Percentiles rank a stretch among this genome's conserved stretches.
Evolutionary conservation across 352 stramenopile species (phyloP).

Genomic region (Phytophthora idaei): DNA sequence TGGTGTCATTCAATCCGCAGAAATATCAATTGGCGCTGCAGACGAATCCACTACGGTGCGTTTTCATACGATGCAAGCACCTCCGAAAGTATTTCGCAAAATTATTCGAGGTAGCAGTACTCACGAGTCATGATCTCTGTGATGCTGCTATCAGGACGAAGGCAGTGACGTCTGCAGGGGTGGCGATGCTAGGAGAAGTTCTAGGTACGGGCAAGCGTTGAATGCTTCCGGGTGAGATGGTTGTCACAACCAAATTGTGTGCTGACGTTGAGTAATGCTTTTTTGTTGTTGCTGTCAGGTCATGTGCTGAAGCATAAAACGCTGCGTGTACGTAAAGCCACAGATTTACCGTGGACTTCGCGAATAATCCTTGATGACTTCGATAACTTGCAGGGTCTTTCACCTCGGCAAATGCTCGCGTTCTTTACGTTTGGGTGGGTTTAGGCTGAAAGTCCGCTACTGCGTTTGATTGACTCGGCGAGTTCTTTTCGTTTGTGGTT

Average conservation of each 20-base stretch:
- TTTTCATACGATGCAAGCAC: not conserved
- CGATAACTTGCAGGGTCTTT: slow-evolving; percentile 47
- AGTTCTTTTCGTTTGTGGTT: not conserved
- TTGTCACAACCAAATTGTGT: not conserved
- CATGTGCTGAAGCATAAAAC: slow-evolving; percentile 77
- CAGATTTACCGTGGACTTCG: not conserved
- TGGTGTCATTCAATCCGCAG: slow-evolving; percentile 25
- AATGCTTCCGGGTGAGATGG: not conserved
- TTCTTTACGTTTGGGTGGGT: slow-evolving; percentile 73
- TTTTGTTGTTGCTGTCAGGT: slow-evolving; percentile 23
- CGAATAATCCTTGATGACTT: slow-evolving; percentile 8
- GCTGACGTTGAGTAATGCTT: slow-evolving; percentile 3
- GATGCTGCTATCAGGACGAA: slow-evolving; percentile 52
- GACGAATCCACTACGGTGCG: slow-evolving; percentile 56
- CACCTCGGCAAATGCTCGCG: slow-evolving; percentile 64
- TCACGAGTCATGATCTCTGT: not conserved
- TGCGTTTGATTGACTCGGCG: not conserved
- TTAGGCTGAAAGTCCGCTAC: not conserved
- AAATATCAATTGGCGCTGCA: slow-evolving; percentile 65
- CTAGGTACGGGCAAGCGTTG: slow-evolving; percentile 45
- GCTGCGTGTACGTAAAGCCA: slow-evolving; percentile 42
- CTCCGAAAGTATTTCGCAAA: not conserved
- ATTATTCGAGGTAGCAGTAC: not conserved
- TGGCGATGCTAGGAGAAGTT: slow-evolving; percentile 71
- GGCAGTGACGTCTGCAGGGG: slow-evolving; percentile 59